Evolutionary conservation across 805 yeast species (phyloP).

Genomic region (Kluyveromyces starmeri): DNA sequence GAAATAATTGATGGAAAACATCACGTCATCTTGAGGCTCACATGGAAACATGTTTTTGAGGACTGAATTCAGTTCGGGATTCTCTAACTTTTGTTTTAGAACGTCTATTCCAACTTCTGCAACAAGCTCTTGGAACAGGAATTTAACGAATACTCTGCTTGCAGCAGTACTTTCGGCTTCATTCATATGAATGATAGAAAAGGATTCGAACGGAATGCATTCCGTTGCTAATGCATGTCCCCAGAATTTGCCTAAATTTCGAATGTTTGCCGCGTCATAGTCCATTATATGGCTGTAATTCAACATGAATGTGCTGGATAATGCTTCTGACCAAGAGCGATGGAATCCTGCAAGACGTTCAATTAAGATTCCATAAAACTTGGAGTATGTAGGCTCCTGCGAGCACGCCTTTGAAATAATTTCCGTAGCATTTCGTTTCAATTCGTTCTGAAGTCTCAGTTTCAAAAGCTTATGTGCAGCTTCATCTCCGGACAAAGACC

Average conservation of each 20-base stretch:
- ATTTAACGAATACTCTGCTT: conserved; percentile 69
- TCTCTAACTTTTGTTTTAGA: conserved; percentile 42
- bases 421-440: conserved; percentile 51
- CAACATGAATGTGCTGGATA: conserved; percentile 42
- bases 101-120: conserved; percentile 60
- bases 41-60: conserved; percentile 59
- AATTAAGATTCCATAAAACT: conserved; percentile 71
- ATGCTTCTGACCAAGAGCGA: conserved; percentile 48
- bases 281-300: conserved; percentile 54
- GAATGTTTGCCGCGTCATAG: conserved; percentile 59
- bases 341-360: conserved; percentile 50
- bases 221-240: conserved; percentile 76
- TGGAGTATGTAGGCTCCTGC: conserved; percentile 80
- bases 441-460: conserved; percentile 34
- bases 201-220: conserved; percentile 52
- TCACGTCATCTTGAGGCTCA: conserved; percentile 40
- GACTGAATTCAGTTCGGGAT: conserved; percentile 41
- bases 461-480: conserved; percentile 77
- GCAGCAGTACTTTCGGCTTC: conserved; percentile 74
- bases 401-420: conserved; percentile 74
- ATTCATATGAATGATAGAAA: conserved; percentile 49
- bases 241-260: conserved; percentile 77
- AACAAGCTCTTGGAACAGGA: conserved; percentile 68
- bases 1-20: conserved; percentile 82
- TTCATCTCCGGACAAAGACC: conserved; percentile 86